These are phyloP conservation scores for Sutorius australiensis DNA, from an alignment of 768 basidiomycete genomes.

Conservation along the genomic window DNA sequence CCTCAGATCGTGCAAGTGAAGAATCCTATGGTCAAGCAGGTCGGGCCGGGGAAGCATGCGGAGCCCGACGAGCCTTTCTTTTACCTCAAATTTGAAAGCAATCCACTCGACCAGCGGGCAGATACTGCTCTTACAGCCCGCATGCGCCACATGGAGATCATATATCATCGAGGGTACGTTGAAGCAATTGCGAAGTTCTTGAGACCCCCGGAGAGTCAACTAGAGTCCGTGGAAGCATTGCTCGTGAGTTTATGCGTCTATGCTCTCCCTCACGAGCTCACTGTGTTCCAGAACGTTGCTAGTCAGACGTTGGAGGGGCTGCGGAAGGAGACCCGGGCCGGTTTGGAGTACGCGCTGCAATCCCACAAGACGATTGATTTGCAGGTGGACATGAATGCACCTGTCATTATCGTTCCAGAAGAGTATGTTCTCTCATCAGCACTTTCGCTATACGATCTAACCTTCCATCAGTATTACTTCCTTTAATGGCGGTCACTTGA, in stretches of 20 bases:
- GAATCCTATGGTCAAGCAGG: constrained; percentile 29
- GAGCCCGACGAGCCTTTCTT: constrained; percentile 65
- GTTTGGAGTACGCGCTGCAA: constrained; percentile 89
- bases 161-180: constrained; percentile 91
- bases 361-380: constrained; percentile 94
- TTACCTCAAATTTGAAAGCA: constrained; percentile 86
- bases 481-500: constrained; percentile 75
- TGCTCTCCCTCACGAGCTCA: not conserved
- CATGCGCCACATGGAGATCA: constrained; percentile 94
- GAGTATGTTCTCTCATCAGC: constrained; percentile 45
- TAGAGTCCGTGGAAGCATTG: constrained; percentile 93
- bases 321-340: constrained; percentile 89
- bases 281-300: constrained; percentile 65
- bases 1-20: constrained; percentile 89
- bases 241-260: constrained; percentile 48
- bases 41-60: constrained; percentile 34
- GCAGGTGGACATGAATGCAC: constrained; percentile 95
- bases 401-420: constrained; percentile 95
- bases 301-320: constrained; percentile 91
- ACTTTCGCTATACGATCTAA: constrained; percentile 18
- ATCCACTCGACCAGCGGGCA: constrained; percentile 86
- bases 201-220: constrained; percentile 88
- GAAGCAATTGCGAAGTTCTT: constrained; percentile 91
- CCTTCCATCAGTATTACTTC: constrained; percentile 61
- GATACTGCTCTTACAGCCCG: constrained; percentile 86